A percentile compares a stretch with the other conserved stretches of the same genome.
Evolutionary conservation across 2,329 filamentous ascomycete species (phyloP).

Genomic region (Zarea fungicola): DNA sequence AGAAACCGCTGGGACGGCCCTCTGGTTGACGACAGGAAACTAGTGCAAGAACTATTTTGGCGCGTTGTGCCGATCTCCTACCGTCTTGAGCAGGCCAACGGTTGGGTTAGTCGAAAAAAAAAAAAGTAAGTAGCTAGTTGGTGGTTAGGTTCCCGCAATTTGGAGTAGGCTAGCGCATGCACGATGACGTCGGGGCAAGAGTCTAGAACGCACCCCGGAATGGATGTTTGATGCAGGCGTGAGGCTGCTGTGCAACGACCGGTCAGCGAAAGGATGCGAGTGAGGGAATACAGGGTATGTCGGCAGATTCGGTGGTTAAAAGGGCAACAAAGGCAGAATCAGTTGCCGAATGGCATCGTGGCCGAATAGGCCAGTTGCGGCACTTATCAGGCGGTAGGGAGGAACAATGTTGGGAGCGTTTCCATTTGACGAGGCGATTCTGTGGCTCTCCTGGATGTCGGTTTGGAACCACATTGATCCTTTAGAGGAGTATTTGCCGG

Average conservation of each 20-base stretch:
- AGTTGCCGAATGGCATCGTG: not conserved
- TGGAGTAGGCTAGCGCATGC: constrained; percentile 4
- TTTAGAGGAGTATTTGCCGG: too few species aligned
- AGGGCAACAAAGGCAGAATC: not conserved
- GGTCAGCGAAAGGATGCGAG: constrained; percentile 6
- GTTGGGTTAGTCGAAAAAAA: not conserved
- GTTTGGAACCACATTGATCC: too few species aligned
- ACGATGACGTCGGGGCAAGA: constrained; percentile 7
- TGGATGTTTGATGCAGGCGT: constrained; percentile 1
- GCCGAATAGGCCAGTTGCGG: too few species aligned
- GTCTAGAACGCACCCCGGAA: constrained; percentile 9
- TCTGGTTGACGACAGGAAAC: constrained; percentile 1
- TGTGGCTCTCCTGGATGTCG: too few species aligned
- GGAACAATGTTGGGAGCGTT: too few species aligned
- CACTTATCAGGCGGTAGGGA: too few species aligned
- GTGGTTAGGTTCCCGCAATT: constrained; percentile 6
- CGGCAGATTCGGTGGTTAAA: not conserved
- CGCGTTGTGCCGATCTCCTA: constrained; percentile 9
- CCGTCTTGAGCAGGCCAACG: not conserved
- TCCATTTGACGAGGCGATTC: too few species aligned
- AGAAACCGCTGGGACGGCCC: too few species aligned
- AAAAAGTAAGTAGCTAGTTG: not conserved
- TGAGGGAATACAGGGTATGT: not conserved
- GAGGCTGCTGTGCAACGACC: constrained; percentile 2
- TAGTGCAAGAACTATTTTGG: constrained; percentile 1